Conservation (phyloP, 257 asterid species). For the Fraxinus pennsylvanica region DNA sequence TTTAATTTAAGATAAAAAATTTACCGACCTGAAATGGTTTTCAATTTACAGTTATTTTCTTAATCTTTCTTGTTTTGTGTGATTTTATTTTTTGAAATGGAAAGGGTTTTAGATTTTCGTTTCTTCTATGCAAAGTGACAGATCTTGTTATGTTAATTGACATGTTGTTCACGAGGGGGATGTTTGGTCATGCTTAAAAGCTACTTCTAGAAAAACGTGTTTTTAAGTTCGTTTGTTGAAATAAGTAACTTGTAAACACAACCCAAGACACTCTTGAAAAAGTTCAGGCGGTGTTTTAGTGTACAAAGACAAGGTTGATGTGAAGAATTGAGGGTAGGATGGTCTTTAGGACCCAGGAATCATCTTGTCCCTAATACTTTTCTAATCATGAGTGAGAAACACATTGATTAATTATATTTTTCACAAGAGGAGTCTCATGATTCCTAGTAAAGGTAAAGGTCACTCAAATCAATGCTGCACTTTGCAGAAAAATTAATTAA, state of each 20-base stretch:
- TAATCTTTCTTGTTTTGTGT: constrained; percentile 8
- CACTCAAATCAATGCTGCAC: constrained; percentile 43
- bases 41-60: constrained; percentile 1
- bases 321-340: constrained; percentile 39
- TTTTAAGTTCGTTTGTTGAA: neutral
- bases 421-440: constrained; percentile 46
- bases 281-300: constrained; percentile 18
- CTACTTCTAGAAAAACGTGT: neutral
- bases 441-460: constrained; percentile 41
- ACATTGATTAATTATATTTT: constrained; percentile 41
- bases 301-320: constrained; percentile 12
- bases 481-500: constrained; percentile 32
- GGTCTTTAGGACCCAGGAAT: constrained; percentile 42
- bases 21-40: constrained; percentile 18
- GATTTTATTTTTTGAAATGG: neutral
- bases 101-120: neutral
- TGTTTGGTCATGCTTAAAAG: neutral
- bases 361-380: constrained; percentile 32
- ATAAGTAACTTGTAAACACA: neutral
- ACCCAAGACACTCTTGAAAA: neutral
- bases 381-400: constrained; percentile 51
- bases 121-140: constrained; percentile 2
- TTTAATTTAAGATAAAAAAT: constrained; percentile 3
- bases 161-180: neutral
- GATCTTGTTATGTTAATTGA: constrained; percentile 15